phyloP scores from a whole-genome alignment of 106 monocot species.

The Allium fistulosum region DNA sequence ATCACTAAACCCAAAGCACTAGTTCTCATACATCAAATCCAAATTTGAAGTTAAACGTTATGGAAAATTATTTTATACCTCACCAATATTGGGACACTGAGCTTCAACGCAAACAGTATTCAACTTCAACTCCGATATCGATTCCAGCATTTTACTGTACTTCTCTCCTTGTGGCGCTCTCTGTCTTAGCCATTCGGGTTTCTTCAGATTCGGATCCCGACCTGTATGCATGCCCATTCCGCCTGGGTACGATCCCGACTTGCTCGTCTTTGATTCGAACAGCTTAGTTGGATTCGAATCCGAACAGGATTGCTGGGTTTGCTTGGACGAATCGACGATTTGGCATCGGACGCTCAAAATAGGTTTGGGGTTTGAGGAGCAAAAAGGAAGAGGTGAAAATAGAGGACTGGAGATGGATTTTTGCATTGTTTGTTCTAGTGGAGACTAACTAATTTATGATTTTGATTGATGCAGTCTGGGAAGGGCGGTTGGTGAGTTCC shows the following conservation, averaged over 20 bases:
- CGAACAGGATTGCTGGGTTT: slow-evolving; percentile 1
- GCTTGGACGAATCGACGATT: slow-evolving; percentile 9
- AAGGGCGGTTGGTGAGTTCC: too few species aligned
- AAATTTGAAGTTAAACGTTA: too few species aligned
- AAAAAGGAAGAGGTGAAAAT: slow-evolving; percentile 18
- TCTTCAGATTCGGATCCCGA: slow-evolving; percentile 32
- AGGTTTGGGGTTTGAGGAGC: not conserved
- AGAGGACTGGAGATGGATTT: slow-evolving; percentile 19
- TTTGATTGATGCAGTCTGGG: too few species aligned
- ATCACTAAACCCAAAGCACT: too few species aligned
- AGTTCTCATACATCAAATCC: too few species aligned
- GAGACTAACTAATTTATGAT: too few species aligned
- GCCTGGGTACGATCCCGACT: slow-evolving; percentile 36
- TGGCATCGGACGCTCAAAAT: slow-evolving; percentile 15
- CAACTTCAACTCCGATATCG: slow-evolving; percentile 71
- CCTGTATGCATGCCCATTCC: slow-evolving; percentile 68
- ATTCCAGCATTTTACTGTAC: slow-evolving; percentile 53
- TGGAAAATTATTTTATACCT: slow-evolving; percentile 31
- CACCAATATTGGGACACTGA: slow-evolving; percentile 96
- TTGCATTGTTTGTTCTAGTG: not conserved
- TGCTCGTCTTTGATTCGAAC: slow-evolving; percentile 23
- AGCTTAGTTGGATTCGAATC: slow-evolving; percentile 11
- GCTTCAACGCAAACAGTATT: slow-evolving; percentile 95
- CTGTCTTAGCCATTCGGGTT: slow-evolving; percentile 81
- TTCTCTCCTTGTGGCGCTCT: slow-evolving; percentile 92